phyloP scores from a whole-genome alignment of 2,329 filamentous ascomycete genomes.

The Trichoderma sp. region DNA sequence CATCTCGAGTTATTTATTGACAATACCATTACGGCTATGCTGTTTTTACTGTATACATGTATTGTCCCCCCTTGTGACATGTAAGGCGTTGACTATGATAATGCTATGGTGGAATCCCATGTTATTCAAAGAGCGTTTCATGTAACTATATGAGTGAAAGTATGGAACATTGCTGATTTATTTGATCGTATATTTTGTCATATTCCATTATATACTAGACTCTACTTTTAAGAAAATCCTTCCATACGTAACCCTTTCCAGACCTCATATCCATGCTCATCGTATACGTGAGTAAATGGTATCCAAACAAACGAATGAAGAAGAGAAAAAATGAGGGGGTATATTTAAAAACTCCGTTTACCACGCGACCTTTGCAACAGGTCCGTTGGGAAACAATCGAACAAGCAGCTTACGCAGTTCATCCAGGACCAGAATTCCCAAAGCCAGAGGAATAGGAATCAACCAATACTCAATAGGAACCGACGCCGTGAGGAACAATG shows the following conservation, averaged over 20 bases:
- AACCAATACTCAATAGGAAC: slow-evolving; percentile 53
- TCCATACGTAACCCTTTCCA: not conserved
- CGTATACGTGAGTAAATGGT: not conserved
- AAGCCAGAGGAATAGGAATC: slow-evolving; percentile 48
- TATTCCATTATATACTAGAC: not conserved
- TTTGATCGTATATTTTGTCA: not conserved
- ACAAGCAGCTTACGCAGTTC: slow-evolving; percentile 52
- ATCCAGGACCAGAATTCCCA: slow-evolving; percentile 51
- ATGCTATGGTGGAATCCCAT: not conserved
- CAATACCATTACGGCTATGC: not conserved
- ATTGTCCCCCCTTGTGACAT: not conserved
- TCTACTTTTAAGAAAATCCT: not conserved
- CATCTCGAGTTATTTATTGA: not conserved
- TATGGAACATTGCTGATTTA: too few species aligned
- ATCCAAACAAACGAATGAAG: not conserved
- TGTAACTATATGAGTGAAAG: too few species aligned
- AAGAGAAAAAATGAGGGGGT: not conserved
- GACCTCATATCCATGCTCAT: not conserved
- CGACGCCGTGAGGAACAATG: slow-evolving; percentile 45
- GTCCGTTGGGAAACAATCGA: slow-evolving; percentile 42
- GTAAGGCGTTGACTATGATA: not conserved
- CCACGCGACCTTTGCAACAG: slow-evolving; percentile 49
- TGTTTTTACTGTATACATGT: not conserved
- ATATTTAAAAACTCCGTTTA: slow-evolving; percentile 25
- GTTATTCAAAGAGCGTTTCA: too few species aligned